phyloP scores from a whole-genome alignment of 805 yeast species.

The Cyberlindnera mrakii region DNA sequence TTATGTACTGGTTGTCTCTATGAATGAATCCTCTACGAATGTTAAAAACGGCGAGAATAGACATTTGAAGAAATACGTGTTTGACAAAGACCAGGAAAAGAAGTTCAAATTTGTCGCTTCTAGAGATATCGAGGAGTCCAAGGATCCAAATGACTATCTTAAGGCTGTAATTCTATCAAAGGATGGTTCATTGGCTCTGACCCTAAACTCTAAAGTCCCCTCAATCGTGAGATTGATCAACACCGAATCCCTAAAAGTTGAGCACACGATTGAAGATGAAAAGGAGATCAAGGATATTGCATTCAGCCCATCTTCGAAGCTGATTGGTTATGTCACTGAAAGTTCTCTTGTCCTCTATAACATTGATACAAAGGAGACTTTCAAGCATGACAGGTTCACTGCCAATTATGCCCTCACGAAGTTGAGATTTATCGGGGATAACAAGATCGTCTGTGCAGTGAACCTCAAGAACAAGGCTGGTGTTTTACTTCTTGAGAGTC shows the following conservation, averaged over 20 bases:
- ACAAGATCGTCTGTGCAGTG: conserved; percentile 37
- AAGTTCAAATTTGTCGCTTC: conserved; percentile 56
- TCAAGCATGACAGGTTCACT: conserved; percentile 15
- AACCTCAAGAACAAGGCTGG: conserved; percentile 35
- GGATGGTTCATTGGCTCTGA: conserved; percentile 58
- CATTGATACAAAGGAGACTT: conserved; percentile 7
- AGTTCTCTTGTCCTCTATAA: conserved; percentile 30
- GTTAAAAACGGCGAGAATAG: conserved; percentile 59
- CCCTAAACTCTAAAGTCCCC: conserved; percentile 58
- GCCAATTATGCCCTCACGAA: conserved; percentile 30
- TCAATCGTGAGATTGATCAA: conserved; percentile 60
- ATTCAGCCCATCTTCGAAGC: conserved; percentile 61
- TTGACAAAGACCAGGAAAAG: conserved; percentile 29
- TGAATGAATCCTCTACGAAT: conserved; percentile 60
- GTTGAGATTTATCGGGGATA: conserved; percentile 34
- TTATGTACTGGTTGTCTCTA: conserved; percentile 55
- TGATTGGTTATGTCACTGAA: conserved; percentile 58
- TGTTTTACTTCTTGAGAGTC: conserved; percentile 28
- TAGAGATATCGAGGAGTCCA: conserved; percentile 47
- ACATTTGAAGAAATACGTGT: conserved; percentile 59
- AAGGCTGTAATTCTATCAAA: conserved; percentile 53
- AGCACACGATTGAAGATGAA: conserved; percentile 45
- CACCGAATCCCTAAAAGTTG: conserved; percentile 46
- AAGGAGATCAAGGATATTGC: conserved; percentile 56
- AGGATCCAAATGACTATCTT: conserved; percentile 45